Evolutionary conservation across 2,329 filamentous ascomycete species (phyloP).

Genomic region (Aspergillus sp.): DNA sequence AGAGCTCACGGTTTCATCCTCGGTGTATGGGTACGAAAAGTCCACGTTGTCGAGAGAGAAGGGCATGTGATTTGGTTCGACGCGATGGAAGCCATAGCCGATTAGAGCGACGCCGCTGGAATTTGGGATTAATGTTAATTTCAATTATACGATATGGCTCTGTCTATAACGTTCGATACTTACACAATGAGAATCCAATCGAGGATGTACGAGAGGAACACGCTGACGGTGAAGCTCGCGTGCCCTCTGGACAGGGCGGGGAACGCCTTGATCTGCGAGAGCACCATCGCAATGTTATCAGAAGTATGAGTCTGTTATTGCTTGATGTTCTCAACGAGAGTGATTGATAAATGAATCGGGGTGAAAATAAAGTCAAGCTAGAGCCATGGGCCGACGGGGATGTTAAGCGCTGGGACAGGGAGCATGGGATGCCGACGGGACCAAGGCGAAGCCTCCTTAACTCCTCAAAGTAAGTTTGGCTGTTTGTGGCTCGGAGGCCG

Average conservation of each 20-base stretch:
- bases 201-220: constrained; percentile 67
- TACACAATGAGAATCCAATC: constrained; percentile 70
- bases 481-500: not conserved
- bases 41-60: constrained; percentile 72
- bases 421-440: too few relatives aligned
- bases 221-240: constrained; percentile 43
- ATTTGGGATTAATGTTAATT: constrained; percentile 13
- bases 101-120: constrained; percentile 56
- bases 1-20: constrained; percentile 70
- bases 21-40: constrained; percentile 75
- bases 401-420: not conserved
- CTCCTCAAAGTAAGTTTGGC: not conserved
- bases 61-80: constrained; percentile 66
- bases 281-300: not conserved
- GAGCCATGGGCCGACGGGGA: not conserved
- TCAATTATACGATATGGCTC: too few relatives aligned
- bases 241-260: constrained; percentile 10
- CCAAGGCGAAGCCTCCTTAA: not conserved
- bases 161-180: constrained; percentile 19
- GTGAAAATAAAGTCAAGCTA: not conserved
- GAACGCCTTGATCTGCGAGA: not conserved
- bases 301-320: not conserved
- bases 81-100: constrained; percentile 58
- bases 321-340: not conserved
- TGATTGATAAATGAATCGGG: not conserved